These are phyloP conservation scores for Cicer yamashitae DNA, from an alignment of 306 rosid genomes.

Conservation along the genomic window DNA sequence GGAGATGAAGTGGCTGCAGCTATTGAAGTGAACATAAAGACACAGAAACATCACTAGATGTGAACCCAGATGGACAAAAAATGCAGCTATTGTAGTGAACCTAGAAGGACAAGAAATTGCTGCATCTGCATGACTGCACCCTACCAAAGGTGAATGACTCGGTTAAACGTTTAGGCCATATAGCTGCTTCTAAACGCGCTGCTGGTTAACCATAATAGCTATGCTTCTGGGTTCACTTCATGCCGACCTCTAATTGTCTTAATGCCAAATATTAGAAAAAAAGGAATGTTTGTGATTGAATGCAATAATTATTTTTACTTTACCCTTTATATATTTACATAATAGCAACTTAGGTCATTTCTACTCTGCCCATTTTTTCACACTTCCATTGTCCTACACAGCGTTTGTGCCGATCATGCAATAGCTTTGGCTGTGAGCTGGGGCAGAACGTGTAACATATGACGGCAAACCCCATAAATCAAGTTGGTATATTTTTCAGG, in stretches of 20 bases:
- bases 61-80: neutral
- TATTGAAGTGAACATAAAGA: neutral
- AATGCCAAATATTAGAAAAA: neutral
- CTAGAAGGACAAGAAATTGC: neutral
- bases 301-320: neutral
- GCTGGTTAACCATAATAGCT: neutral
- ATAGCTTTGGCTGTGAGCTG: neutral
- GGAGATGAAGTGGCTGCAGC: neutral
- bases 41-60: neutral
- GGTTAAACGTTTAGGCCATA: neutral
- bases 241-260: neutral
- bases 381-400: neutral
- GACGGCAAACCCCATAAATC: neutral
- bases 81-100: neutral
- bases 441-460: neutral
- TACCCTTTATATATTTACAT: neutral
- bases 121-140: neutral
- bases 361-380: neutral
- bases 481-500: neutral
- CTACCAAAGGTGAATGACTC: neutral
- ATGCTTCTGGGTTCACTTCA: neutral
- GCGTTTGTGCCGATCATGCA: neutral
- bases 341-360: neutral
- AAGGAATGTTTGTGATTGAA: neutral
- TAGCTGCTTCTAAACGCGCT: neutral